Conservation (phyloP, 2,329 filamentous ascomycete species). For the Pyrenochaeta sp. region DNA sequence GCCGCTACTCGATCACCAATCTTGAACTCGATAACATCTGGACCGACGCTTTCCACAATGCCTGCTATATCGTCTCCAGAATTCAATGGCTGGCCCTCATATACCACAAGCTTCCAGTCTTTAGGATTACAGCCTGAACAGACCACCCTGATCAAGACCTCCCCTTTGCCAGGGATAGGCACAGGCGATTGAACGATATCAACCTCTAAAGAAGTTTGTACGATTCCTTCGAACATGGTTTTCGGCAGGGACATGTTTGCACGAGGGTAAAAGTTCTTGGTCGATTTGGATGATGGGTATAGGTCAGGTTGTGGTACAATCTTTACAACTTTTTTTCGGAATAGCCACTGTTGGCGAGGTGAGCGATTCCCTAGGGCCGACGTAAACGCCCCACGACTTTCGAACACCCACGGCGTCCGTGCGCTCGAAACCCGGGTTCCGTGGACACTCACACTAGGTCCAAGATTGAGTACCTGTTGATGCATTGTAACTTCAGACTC, state of each 20-base stretch:
- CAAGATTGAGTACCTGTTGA: too few species aligned
- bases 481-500: too few species aligned
- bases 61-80: conserved; percentile 62
- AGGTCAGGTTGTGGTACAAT: background rate
- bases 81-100: conserved; percentile 41
- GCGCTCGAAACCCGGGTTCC: background rate
- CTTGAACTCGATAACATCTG: conserved; percentile 62
- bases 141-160: conserved; percentile 42
- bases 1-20: conserved; percentile 62
- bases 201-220: background rate
- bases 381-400: background rate
- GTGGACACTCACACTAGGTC: too few species aligned
- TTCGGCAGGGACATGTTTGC: background rate
- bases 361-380: background rate
- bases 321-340: background rate
- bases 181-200: conserved; percentile 9
- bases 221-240: conserved; percentile 2
- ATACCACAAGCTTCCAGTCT: conserved; percentile 46
- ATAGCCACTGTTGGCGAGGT: background rate
- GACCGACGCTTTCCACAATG: conserved; percentile 60
- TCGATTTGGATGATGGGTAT: background rate
- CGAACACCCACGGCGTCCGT: background rate
- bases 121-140: conserved; percentile 50
- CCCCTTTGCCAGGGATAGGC: conserved; percentile 20
- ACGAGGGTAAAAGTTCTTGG: background rate